These are phyloP conservation scores for Umbelopsis sp. DNA, from an alignment of 371 early-diverging fungal species.

Conservation along the genomic window DNA sequence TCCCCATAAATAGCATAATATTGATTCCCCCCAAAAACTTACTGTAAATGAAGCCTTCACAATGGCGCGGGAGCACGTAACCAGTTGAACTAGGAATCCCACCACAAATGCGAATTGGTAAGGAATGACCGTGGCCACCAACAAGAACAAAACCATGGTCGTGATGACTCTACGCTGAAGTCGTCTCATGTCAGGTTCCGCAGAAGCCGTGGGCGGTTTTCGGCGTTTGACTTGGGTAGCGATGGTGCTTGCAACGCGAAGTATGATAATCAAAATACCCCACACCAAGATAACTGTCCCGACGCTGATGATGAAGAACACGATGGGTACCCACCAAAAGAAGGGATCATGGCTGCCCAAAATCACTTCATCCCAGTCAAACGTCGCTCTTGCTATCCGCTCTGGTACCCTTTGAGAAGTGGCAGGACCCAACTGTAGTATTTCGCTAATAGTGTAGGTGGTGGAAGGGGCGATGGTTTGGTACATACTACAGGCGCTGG, in stretches of 20 bases:
- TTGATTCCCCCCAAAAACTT: slow-evolving; percentile 22
- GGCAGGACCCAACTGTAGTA: slow-evolving; percentile 26
- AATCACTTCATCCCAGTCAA: slow-evolving; percentile 47
- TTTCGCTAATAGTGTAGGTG: slow-evolving; percentile 29
- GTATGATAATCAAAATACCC: slow-evolving; percentile 36
- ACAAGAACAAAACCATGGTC: slow-evolving; percentile 58
- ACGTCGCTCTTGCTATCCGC: slow-evolving; percentile 22
- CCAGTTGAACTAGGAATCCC: slow-evolving; percentile 74
- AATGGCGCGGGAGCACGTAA: slow-evolving; percentile 65
- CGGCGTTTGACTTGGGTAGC: slow-evolving; percentile 14
- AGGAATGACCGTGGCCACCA: slow-evolving; percentile 77
- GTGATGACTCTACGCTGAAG: slow-evolving; percentile 59
- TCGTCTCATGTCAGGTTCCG: slow-evolving; percentile 36
- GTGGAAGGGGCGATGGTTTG: slow-evolving; percentile 35
- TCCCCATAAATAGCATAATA: too few species aligned
- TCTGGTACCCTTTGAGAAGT: slow-evolving; percentile 17
- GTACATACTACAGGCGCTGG: slow-evolving; percentile 36
- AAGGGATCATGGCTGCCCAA: slow-evolving; percentile 62
- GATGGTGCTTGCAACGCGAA: slow-evolving; percentile 23
- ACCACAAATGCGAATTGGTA: slow-evolving; percentile 85
- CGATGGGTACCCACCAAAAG: slow-evolving; percentile 67
- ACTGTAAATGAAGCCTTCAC: slow-evolving; percentile 42
- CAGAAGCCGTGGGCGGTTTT: not conserved
- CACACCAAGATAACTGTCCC: slow-evolving; percentile 59
- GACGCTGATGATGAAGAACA: slow-evolving; percentile 53